Evolutionary conservation across 345 rosid genomes (phyloP), one percentile per base, ranked within the genome.

Genomic region (Excoecaria agallocha): DNA sequence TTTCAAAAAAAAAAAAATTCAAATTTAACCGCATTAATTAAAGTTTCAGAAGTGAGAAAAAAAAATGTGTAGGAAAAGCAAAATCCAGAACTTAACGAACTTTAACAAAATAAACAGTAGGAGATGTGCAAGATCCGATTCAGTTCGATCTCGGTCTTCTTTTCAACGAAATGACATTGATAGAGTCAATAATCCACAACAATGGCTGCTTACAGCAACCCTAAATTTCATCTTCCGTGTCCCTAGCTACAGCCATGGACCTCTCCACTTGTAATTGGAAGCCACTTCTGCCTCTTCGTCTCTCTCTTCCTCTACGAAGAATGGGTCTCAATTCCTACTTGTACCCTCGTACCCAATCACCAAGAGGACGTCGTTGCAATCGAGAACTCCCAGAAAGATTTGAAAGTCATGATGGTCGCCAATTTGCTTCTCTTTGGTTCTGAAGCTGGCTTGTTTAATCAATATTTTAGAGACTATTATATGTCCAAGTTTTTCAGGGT

Each of bases 391-490:
- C 75, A 66, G 38, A 86, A 75, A 43, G 86, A 81, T 69, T 68
- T 89, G 68, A 89, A 67, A 76, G 88, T 85, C 48, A 89, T 87
- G 93, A 35, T 86, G 48, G 91, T 85, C 65, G 85, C 88, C 58
- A 73, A 87, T 81, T 58, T 89, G 77, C 77, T 85, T 20, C 78
- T 87, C 60, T 43, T 74, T 54, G 90, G 87, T 13, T 84, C 89
- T 12, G 86, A 84, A 37, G 66, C 85, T 62, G 79, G 85, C 19
- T 77, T 77, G 13, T 51, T 70, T 61, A 73, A 85, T 71, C 77
- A 77, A 39, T 76, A 80, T 62, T 87, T 87, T 80, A 72, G 88
- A 37, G 83, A 89, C 37, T 84, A 86, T 78, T 84, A 82, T 87
- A 75, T 86, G 85, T 80, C 91, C 77, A 83, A 77, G 69, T 83